A percentile compares a stretch with the other conserved stretches of the same genome.
These are phyloP conservation scores for Chlorella sp. DNA, from an alignment of 139 green algal genomes.

Conservation along the genomic window DNA sequence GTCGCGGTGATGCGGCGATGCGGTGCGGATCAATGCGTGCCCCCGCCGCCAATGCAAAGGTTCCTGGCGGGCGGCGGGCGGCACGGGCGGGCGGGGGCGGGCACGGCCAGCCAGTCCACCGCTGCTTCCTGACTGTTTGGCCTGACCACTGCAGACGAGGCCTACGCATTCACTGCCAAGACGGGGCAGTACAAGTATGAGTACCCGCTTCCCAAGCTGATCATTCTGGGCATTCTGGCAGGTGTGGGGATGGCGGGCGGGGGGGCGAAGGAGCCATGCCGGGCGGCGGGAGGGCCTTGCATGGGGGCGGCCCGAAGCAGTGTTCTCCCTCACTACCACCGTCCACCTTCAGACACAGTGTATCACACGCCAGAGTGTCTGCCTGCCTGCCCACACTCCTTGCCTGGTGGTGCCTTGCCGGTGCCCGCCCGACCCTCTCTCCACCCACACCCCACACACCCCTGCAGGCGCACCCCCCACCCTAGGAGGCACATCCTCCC, in stretches of 20 bases:
- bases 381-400: not conserved
- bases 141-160: not conserved
- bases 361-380: not conserved
- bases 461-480: too few relatives aligned
- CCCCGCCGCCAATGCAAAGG: not conserved
- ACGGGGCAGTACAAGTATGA: not conserved
- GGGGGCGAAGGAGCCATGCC: not conserved
- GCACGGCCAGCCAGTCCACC: not conserved
- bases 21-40: not conserved
- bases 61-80: not conserved
- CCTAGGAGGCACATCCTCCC: too few relatives aligned
- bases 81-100: not conserved
- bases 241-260: not conserved
- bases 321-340: slow-evolving; percentile 7
- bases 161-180: slow-evolving; percentile 2
- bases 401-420: not conserved
- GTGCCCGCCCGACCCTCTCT: not conserved
- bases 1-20: too few relatives aligned
- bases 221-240: slow-evolving; percentile 5
- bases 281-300: not conserved
- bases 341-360: not conserved
- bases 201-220: slow-evolving; percentile 17
- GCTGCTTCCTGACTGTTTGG: not conserved
- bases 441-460: too few relatives aligned
- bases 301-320: not conserved